phyloP scores from a whole-genome alignment of 495 filamentous ascomycete species.

The Aspergillus wentii region DNA sequence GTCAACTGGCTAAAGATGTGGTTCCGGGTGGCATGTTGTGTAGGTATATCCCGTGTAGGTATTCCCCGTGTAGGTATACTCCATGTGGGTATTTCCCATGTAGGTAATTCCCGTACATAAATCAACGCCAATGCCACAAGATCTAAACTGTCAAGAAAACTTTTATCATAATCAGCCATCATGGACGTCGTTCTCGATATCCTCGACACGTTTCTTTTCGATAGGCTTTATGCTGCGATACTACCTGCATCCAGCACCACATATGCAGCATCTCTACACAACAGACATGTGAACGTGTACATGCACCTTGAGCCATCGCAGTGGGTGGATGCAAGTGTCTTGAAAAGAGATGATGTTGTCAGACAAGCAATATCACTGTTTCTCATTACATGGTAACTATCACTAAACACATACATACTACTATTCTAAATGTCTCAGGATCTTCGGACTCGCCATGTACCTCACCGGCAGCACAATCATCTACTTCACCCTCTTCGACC shows the following conservation, averaged over 20 bases:
- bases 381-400: slow-evolving; percentile 66
- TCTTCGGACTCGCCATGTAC: slow-evolving; percentile 66
- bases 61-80: too few species aligned
- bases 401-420: neutral
- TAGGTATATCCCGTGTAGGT: too few species aligned
- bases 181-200: slow-evolving; percentile 86
- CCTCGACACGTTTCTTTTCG: slow-evolving; percentile 69
- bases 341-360: slow-evolving; percentile 63
- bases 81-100: too few species aligned
- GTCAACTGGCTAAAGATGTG: too few species aligned
- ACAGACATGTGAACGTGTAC: slow-evolving; percentile 14
- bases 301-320: slow-evolving; percentile 57
- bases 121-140: too few species aligned
- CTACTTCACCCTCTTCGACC: slow-evolving; percentile 87
- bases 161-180: too few species aligned
- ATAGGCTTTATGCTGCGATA: slow-evolving; percentile 63
- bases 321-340: slow-evolving; percentile 67
- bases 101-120: too few species aligned
- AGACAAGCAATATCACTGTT: slow-evolving; percentile 66
- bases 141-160: too few species aligned
- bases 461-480: slow-evolving; percentile 70
- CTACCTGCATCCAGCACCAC: slow-evolving; percentile 40
- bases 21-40: too few species aligned
- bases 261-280: slow-evolving; percentile 3
- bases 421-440: slow-evolving; percentile 5